Conservation (phyloP, 176 grass and related monocot species). For the Oryza glumipatula region DNA sequence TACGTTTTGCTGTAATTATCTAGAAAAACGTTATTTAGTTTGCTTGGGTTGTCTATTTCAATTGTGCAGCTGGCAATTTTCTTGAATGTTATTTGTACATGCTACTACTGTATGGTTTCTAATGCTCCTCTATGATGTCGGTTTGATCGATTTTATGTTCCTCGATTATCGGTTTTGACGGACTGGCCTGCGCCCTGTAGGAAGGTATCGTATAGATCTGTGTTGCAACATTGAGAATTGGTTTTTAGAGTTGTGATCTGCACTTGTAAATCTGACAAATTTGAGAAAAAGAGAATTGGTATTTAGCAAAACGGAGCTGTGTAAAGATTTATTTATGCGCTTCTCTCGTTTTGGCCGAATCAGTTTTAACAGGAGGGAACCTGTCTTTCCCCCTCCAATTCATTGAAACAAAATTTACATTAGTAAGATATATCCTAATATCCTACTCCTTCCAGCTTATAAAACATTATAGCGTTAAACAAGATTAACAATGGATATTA, state of each 20-base stretch:
- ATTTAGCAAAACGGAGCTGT: not conserved
- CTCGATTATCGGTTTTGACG: too few relatives aligned
- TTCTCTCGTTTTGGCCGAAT: not conserved
- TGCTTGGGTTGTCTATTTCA: not conserved
- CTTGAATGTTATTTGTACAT: too few relatives aligned
- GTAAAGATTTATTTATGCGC: not conserved
- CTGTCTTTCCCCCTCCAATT: too few relatives aligned
- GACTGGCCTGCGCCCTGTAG: too few relatives aligned
- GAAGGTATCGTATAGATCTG: too few relatives aligned
- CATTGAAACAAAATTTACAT: not conserved
- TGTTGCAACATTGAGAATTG: too few relatives aligned
- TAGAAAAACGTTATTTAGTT: not conserved
- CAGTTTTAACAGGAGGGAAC: not conserved
- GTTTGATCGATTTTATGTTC: too few relatives aligned
- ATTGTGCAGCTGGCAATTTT: not conserved
- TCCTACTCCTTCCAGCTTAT: not conserved
- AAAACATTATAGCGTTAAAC: not conserved
- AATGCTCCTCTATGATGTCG: too few relatives aligned
- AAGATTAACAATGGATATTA: not conserved
- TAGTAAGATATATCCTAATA: not conserved
- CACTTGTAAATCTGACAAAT: too few relatives aligned
- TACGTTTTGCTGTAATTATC: not conserved
- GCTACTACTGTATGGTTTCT: too few relatives aligned
- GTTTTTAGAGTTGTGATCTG: too few relatives aligned
- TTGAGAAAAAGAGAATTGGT: too few relatives aligned